phyloP scores from a whole-genome alignment of 1,284 basidiomycete species.

The Ceratobasidium sp. region DNA sequence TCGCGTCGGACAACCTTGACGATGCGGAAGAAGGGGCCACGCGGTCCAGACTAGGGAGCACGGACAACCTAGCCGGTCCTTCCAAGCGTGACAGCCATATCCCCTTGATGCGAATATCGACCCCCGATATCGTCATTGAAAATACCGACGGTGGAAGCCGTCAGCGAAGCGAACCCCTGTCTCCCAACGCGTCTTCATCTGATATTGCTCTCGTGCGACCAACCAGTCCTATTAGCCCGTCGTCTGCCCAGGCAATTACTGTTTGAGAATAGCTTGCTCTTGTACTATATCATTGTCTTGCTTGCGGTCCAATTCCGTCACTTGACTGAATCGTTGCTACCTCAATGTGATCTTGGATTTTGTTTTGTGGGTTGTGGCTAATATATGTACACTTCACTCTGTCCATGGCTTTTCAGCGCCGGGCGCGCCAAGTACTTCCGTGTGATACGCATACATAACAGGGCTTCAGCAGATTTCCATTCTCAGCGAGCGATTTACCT shows the following conservation, averaged over 20 bases:
- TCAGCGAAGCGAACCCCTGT: slow-evolving; percentile 1
- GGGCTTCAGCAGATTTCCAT: neutral
- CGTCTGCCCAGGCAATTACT: neutral
- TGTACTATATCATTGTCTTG: slow-evolving; percentile 21
- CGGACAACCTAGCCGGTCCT: neutral
- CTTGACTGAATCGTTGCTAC: slow-evolving; percentile 21
- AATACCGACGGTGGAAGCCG: slow-evolving; percentile 6
- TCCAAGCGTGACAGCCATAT: slow-evolving; percentile 33
- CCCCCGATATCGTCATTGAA: slow-evolving; percentile 32
- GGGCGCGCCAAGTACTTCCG: neutral
- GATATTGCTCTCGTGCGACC: slow-evolving; percentile 7
- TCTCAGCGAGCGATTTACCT: neutral
- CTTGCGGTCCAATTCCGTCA: slow-evolving; percentile 30
- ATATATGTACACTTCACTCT: slow-evolving; percentile 26
- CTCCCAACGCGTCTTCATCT: neutral
- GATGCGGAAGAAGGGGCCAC: slow-evolving; percentile 10
- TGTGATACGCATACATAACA: neutral
- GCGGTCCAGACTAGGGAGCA: slow-evolving; percentile 19
- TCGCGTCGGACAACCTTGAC: slow-evolving; percentile 14
- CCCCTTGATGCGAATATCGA: slow-evolving; percentile 23
- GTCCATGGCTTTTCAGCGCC: neutral
- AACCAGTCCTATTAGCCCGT: slow-evolving; percentile 14
- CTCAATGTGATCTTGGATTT: neutral
- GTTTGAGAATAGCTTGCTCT: neutral
- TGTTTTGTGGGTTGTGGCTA: slow-evolving; percentile 15